Evolutionary conservation across 192 early-diverging fungal species (phyloP).

Genomic region (Backusella tarrabulga): DNA sequence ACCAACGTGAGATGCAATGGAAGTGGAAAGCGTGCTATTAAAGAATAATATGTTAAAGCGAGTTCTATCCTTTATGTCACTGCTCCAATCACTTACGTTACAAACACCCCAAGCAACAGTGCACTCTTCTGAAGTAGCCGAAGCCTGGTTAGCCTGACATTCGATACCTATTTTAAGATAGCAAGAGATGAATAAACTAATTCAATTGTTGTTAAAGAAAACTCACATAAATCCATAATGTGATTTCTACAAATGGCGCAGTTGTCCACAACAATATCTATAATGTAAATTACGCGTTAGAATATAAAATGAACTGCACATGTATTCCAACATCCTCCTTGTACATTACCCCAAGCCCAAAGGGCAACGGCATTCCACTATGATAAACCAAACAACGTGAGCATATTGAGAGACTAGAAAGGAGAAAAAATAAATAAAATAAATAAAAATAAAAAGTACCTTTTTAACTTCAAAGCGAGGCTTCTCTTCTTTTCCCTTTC

Average conservation of each 20-base stretch:
- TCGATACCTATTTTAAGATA: conserved; percentile 69
- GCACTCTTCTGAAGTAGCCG: conserved; percentile 90
- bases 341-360: conserved; percentile 91
- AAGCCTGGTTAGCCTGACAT: conserved; percentile 97
- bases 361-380: conserved; percentile 99
- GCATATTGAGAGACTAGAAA: background rate
- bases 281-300: background rate
- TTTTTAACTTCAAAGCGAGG: conserved; percentile 97
- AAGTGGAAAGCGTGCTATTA: conserved; percentile 95
- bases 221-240: conserved; percentile 97
- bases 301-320: background rate
- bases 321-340: background rate
- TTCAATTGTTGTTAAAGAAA: background rate
- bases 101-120: conserved; percentile 97
- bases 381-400: background rate
- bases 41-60: background rate
- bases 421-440: background rate
- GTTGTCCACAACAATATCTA: conserved; percentile 96
- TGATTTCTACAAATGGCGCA: conserved; percentile 99
- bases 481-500: conserved; percentile 53
- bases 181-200: background rate
- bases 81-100: conserved; percentile 61
- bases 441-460: conserved; percentile 40
- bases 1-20: conserved; percentile 97
- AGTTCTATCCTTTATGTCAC: background rate